Evolutionary conservation across 2,329 filamentous ascomycete genomes (phyloP), one percentile per base, ranked within the genome.

Genomic region (Cercospora citrullina): DNA sequence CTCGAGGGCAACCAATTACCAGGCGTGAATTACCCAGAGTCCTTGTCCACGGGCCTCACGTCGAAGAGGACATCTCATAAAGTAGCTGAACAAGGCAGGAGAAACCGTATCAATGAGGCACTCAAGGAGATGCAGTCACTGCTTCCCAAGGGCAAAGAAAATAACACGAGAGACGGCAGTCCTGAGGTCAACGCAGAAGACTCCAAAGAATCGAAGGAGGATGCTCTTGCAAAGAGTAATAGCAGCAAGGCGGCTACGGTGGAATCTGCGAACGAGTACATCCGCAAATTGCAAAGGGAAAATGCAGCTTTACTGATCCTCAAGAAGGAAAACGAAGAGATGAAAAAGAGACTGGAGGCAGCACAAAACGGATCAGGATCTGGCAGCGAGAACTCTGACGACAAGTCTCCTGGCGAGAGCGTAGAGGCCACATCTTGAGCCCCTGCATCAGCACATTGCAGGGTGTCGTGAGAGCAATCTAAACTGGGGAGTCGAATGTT

Each of bases 51-150:
- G 23, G 97, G 97, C 72, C 83, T 99, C 28, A 97, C 94, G 0
- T 97, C 93, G 3, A 99, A 99, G 82, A 90, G 94, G 63, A 98
- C 95, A 1, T 97, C 93, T 53, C 95, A 99, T 82, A 99, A 99
- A 80, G 92, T 99, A 72, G 95, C 95, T 18, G 95, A 99, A 81
- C 95, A 99, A 81, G 95, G 95, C 6, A 89, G 95, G 59, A 86
- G 95, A 68, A 98, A 99, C 77, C 89, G 95, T 59, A 98, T 99
- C 80, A 99, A 99, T 78, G 91, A 90, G 64, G 95, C 95, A 0
- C 83, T 99, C 23, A 92, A 94, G 74, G 91, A 97, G 78, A 97
- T 99, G 79, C 93, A 95, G 61, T 86, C 89, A 0, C 84, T 99
- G 2, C 83, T 99, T n/a, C 94, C 95, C 18, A 77, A 75, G 57